Evolutionary conservation across 495 filamentous ascomycete genomes (phyloP), one percentile per base, ranked within the genome.

Genomic region (Alectoria sarmentosa): DNA sequence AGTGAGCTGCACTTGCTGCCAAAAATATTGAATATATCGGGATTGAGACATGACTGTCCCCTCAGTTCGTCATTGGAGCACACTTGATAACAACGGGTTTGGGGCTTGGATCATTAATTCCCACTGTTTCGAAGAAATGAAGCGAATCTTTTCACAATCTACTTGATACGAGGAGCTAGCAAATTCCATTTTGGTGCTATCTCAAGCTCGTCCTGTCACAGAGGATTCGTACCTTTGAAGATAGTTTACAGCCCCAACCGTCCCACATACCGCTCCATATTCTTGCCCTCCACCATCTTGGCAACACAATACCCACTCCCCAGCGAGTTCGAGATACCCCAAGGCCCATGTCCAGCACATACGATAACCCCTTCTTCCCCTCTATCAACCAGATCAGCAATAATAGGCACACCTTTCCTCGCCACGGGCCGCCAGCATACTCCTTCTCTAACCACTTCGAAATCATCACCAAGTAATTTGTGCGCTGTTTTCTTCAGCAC

Each of bases 371-470:
- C 88, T 71, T 15, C 72, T 73, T 54, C 84, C 72, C 9, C 70
- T 71, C 44, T 73, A 67, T 2, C 73, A 72, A 8, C 86, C 88
- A 26, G 90, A 74, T 38, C 79, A 73, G 36, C 69, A 66, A 92
- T 59, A 42, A 90, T 83, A 4, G 90, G 89, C 62, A 73, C 76
- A 0, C 89, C 89, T 46, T 76, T 79, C 8, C 72, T 66, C 30
- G 85, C 85, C 11, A 89, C 84, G 1, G 90, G 90, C 6, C 90
- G 79, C 74, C 90, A 91, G 71, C 90, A 92, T 46, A 91, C 67
- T 4, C 82, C 85, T 69, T 87, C 83, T 58, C 85, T 78, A 17
- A 89, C 69, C 34, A 90, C 74, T 62, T 90, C 79, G 44, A 91
- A 46, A 61, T 86, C 85, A 54, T 85, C 77, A 4, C 83, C 85